Evolutionary conservation across 1,284 basidiomycete genomes (phyloP), one percentile per base, ranked within the genome.

Genomic region (Neolentinus lepideus): DNA sequence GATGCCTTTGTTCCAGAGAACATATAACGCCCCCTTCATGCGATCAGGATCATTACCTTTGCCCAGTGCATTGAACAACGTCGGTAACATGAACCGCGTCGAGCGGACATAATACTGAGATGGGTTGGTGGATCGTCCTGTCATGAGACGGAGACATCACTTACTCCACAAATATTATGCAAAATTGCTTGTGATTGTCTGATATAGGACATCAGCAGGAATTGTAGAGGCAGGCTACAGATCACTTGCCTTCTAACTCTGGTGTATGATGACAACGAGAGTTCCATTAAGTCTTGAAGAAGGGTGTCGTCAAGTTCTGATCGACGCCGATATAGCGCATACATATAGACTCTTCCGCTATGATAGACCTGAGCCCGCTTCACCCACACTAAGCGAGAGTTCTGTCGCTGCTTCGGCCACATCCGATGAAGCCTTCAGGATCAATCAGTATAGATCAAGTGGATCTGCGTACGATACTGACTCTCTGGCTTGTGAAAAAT

Each of bases 1-100:
- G 55, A 81, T 85, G 46, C 81, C 82, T 71, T 92, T 94, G 65
- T 86, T 84, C 67, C 84, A 87, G 9, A 99, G 75, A 24, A 95
- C 79, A 67, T 97, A 95, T 21, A 99, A 75, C 6, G 95, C 95
- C 11, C 92, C 91, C 69, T 99, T 99, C 85, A 97, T 97, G 52
- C 89, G 81, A 71, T 98, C 96, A 22, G 94, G 92, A 64, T 94
- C 90, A 58, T 80, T 86, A 3, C 89, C 92, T 64, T 85, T 88
- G 54, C 75, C 70, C 48, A 92, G 68, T 0, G 91, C 85, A 45
- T 85, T 79, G 63, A 96, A 87, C 33, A 95, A 73, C 24, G 75
- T 76, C 1, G 90, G 87, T 54, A 93, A 76, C 53, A 81, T 81
- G 59, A 88, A 80, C 58, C 85, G 78, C 58, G 89, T 90, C 1